Evolutionary conservation across 306 rosid genomes (phyloP).

Genomic region (Quillaja saponaria): DNA sequence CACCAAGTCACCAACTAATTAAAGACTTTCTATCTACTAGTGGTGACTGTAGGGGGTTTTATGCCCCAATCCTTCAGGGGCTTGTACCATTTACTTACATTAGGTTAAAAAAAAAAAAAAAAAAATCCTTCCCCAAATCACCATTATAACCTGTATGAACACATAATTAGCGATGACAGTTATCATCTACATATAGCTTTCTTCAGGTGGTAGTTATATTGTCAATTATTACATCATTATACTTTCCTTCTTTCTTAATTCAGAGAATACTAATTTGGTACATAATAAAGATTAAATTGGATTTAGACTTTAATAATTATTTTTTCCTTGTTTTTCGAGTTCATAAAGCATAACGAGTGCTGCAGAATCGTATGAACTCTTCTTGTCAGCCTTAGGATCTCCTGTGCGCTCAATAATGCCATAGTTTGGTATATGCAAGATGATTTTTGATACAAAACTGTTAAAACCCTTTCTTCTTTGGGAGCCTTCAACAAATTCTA

Average conservation of each 20-base stretch:
- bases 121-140: too few species aligned
- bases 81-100: too few species aligned
- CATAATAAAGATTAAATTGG: not conserved
- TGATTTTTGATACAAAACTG: conserved; percentile 49
- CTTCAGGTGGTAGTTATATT: too few species aligned
- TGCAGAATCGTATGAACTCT: conserved; percentile 63
- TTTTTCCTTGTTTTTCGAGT: conserved; percentile 41
- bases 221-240: not conserved
- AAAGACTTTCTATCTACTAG: too few species aligned
- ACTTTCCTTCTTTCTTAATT: not conserved
- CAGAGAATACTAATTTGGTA: not conserved
- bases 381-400: conserved; percentile 61
- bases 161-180: too few species aligned
- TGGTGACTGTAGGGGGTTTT: too few species aligned
- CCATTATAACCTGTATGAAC: too few species aligned
- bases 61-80: too few species aligned
- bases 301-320: conserved; percentile 37
- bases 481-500: conserved; percentile 45
- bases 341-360: conserved; percentile 56
- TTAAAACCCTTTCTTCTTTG: conserved; percentile 41
- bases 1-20: too few species aligned
- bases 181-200: too few species aligned
- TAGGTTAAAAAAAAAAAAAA: too few species aligned
- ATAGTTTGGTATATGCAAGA: conserved; percentile 52
- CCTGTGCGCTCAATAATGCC: conserved; percentile 58